A percentile compares a stretch with the other conserved stretches of the same genome.
These are phyloP conservation scores for Phaeodactylum tricornutum DNA, from an alignment of 108 stramenopile genomes.

Conservation along the genomic window DNA sequence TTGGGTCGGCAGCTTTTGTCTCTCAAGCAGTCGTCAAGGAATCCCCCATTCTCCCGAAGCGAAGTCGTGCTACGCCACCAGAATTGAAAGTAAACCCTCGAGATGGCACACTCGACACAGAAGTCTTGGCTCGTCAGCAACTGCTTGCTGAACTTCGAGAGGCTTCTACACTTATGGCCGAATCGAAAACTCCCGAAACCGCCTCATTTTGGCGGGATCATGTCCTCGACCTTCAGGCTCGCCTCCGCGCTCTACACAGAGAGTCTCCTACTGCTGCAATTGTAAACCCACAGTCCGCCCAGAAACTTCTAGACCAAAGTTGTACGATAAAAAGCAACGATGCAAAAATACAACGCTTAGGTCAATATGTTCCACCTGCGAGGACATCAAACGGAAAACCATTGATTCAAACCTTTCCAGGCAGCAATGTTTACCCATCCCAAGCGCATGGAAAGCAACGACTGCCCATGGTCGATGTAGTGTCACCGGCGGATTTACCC, in stretches of 20 bases:
- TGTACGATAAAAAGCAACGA: too few relatives aligned
- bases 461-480: conserved; percentile 42
- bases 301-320: background rate
- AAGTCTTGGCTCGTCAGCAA: conserved; percentile 49
- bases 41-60: background rate
- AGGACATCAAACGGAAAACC: background rate
- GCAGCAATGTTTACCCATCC: background rate
- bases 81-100: background rate
- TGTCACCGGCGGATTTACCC: conserved; percentile 71
- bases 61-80: background rate
- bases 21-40: background rate
- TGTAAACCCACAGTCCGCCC: background rate
- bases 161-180: conserved; percentile 54
- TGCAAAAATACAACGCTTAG: background rate
- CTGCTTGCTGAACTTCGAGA: conserved; percentile 62
- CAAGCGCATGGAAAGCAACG: background rate
- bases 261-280: too few relatives aligned
- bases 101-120: conserved; percentile 11
- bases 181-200: conserved; percentile 62
- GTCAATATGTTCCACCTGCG: background rate
- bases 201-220: conserved; percentile 66
- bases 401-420: too few relatives aligned
- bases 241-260: conserved; percentile 26
- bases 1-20: background rate
- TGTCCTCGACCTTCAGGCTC: conserved; percentile 48